Evolutionary conservation across 805 yeast species (phyloP), one percentile per base, ranked within the genome.

Genomic region (Wickerhamiella azyma): DNA sequence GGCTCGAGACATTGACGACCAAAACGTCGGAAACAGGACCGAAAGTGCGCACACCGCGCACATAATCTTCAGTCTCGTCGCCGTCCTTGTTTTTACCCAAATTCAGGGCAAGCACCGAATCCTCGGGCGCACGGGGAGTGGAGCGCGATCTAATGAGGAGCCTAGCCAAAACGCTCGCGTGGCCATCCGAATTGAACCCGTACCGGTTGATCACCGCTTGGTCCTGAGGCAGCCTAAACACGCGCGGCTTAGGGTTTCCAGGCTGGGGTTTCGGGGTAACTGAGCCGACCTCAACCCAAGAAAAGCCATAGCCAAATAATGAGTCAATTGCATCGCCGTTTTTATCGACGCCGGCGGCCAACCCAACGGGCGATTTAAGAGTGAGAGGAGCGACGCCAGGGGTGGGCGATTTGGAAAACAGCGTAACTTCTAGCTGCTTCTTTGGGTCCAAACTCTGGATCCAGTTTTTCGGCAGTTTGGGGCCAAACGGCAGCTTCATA

Each of bases 341-440:
- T 65, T 89, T 89, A 63, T 89, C 97, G 52, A 89, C 73, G 10
- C 97, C 97, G 21, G 97, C 97, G 42, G 97, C 96, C 55, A 88
- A 71, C 11, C 96, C 96, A 42, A 89, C 68, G 19, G 97, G 96
- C 47, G 80, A 79, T 17, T 71, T 70, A 59, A 89, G 65, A 0
- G 57, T 66, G 46, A 63, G 41, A 17, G 59, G 53, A 19, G 51
- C 47, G 36, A 61, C 65, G 21, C 55, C 49, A 9, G 59, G 58
- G 37, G 53, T 55, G 18, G 44, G 26, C 9, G 57, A 42, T 32
- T 53, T 51, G 6, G 37, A 39, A 42, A 62, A 63, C 13, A 63
- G 52, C 21, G 53, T 48, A 9, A 59, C 59, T 9, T 48, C 39
- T 30, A 63, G 54, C 46, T 52, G 49, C 4, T 50, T 48, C n/a